Conservation (phyloP, 768 basidiomycete genomes). For the Suillus subaureus region DNA sequence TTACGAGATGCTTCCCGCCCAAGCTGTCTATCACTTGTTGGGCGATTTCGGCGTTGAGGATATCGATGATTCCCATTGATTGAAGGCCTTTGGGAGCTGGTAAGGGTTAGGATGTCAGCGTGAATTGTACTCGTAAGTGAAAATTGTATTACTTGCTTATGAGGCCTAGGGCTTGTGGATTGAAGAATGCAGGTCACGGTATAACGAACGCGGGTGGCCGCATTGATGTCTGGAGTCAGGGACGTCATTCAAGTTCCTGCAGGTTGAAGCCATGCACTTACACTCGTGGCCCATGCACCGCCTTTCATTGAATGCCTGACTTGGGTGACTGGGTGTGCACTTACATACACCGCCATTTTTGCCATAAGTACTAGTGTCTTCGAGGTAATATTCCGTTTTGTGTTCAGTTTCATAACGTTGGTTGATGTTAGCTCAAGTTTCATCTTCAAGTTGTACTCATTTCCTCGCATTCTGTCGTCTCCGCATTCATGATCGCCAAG, state of each 20-base stretch:
- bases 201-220: not conserved
- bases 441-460: not conserved
- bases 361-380: not conserved
- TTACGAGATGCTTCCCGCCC: not conserved
- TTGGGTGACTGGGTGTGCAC: not conserved
- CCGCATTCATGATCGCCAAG: not conserved
- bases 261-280: not conserved
- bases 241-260: not conserved
- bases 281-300: not conserved
- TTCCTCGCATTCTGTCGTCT: not conserved
- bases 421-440: not conserved
- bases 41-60: not conserved
- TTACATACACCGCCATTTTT: not conserved
- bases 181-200: not conserved
- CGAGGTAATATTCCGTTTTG: too few relatives aligned
- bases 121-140: not conserved
- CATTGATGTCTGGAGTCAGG: not conserved
- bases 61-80: not conserved
- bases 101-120: not conserved
- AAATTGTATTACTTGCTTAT: not conserved
- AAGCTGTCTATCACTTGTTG: not conserved
- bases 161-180: not conserved
- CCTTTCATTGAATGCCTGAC: not conserved
- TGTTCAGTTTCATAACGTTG: too few relatives aligned
- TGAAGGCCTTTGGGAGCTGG: not conserved